phyloP scores from a whole-genome alignment of 257 asterid species.

The Solanum bukasovii region DNA sequence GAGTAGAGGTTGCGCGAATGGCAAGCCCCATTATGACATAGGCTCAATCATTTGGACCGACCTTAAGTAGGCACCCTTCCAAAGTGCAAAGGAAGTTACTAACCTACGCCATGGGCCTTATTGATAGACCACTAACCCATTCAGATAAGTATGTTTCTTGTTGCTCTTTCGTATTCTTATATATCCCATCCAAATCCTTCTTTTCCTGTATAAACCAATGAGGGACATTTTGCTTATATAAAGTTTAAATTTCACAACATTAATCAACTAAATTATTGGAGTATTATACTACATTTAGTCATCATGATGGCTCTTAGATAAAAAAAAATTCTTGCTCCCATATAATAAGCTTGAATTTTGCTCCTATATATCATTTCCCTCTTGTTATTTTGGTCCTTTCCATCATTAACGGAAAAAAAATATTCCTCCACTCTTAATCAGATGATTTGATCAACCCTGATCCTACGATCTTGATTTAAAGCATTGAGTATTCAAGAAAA shows the following conservation, averaged over 20 bases:
- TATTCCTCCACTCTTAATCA: background rate
- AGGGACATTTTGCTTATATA: background rate
- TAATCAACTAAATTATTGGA: background rate
- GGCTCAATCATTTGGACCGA: conserved; percentile 3
- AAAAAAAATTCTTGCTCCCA: too few species aligned
- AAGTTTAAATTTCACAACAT: too few species aligned
- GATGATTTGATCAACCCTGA: too few species aligned
- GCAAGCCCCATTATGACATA: conserved; percentile 7
- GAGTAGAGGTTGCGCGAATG: conserved; percentile 9
- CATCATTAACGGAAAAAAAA: too few species aligned
- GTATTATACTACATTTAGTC: background rate
- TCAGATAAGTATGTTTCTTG: conserved; percentile 14
- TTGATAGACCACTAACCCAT: conserved; percentile 12
- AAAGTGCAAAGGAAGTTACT: conserved; percentile 15
- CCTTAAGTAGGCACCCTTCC: conserved; percentile 5
- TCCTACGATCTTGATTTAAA: too few species aligned
- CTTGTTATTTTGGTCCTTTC: too few species aligned
- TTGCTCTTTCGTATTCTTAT: background rate
- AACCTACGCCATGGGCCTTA: conserved; percentile 4
- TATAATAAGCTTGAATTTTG: too few species aligned
- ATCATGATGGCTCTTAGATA: background rate
- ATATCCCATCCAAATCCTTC: background rate
- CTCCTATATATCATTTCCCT: too few species aligned
- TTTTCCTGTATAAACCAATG: background rate
- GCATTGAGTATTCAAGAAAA: background rate